Evolutionary conservation across 192 early-diverging fungal species (phyloP), one percentile per base, ranked within the genome.

Genomic region (Funneliformis mosseae): DNA sequence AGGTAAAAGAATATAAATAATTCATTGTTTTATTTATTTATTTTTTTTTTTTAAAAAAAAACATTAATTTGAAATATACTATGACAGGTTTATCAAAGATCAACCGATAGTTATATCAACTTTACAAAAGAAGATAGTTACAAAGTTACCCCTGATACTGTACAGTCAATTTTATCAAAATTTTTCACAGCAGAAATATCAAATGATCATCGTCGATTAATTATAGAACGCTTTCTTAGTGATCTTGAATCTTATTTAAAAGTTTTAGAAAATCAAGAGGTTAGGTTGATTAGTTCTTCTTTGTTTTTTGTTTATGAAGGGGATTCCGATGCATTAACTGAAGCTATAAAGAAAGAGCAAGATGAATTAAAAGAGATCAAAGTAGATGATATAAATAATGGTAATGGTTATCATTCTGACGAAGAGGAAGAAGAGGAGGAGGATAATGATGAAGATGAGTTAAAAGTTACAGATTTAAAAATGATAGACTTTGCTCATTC

Each of bases 401-500:
- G 83, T 28, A 80, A 64, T 21, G 46, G 61, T 59, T 45, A 82
- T n/a, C n/a, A n/a, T n/a, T n/a, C n/a, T 11, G 83, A 21, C 0
- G 80, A 70, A 23, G 67, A 62, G 0, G 75, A 50, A 10, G 76
- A 67, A 12, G 67, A 45, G 43, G 73, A 69, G 4, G 80, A 77
- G 10, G 84, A 81, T 5, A 83, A 85, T 14, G 75, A 82, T 5
- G 81, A 83, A 38, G 70, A 78, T 8, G 27, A 46, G 3, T 83
- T 83, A 9, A 89, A 90, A 62, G 68, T 93, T 67, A 85, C 90
- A 1, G 91, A 94, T 76, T 81, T 95, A 72, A 89, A 89, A 38
- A 64, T 95, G 12, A 97, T 98, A 79, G 97, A 98, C 83, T 97
- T 97, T 93, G 95, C 92, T 4, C 96, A 96, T 84, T 93, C 95